Percentiles rank a stretch among this genome's conserved stretches.
phyloP scores from a whole-genome alignment of 2,329 filamentous ascomycete genomes.

The Epichloe sibirici region DNA sequence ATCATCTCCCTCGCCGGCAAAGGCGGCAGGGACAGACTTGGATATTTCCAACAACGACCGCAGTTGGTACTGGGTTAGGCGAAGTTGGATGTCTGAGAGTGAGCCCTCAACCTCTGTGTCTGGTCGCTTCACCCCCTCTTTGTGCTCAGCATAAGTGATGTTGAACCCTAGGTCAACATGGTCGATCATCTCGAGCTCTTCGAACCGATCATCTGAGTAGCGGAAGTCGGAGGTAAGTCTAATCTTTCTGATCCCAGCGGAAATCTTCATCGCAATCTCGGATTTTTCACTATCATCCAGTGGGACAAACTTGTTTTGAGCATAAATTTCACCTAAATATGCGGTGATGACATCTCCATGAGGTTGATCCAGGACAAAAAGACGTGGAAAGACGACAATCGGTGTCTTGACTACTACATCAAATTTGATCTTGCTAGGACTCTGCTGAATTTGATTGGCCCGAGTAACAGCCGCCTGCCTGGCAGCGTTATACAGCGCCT shows the following conservation, averaged over 20 bases:
- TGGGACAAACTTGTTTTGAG: conserved; percentile 81
- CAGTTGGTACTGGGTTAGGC: conserved; percentile 80
- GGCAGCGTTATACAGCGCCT: conserved; percentile 95
- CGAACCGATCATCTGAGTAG: conserved; percentile 57
- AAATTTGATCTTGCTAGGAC: conserved; percentile 81
- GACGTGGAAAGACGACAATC: conserved; percentile 85
- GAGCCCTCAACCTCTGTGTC: conserved; percentile 84
- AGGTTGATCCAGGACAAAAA: conserved; percentile 55
- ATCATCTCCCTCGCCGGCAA: conserved; percentile 55
- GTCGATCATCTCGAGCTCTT: conserved; percentile 93
- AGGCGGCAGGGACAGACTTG: conserved; percentile 75
- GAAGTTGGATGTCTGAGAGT: conserved; percentile 87
- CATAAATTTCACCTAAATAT: conserved; percentile 94
- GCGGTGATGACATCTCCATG: conserved; percentile 78
- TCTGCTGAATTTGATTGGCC: conserved; percentile 86
- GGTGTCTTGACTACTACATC: conserved; percentile 90
- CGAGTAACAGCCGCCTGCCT: conserved; percentile 88
- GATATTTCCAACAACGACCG: conserved; percentile 83
- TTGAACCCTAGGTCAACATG: conserved; percentile 91
- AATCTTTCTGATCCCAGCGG: conserved; percentile 84
- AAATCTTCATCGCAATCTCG: conserved; percentile 76
- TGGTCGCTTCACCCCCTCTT: conserved; percentile 61
- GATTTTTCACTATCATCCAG: conserved; percentile 65
- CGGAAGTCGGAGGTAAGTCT: conserved; percentile 82
- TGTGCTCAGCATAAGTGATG: conserved; percentile 84